These are phyloP conservation scores for Lentinus tigrinus DNA, from an alignment of 768 basidiomycete species.

Conservation along the genomic window DNA sequence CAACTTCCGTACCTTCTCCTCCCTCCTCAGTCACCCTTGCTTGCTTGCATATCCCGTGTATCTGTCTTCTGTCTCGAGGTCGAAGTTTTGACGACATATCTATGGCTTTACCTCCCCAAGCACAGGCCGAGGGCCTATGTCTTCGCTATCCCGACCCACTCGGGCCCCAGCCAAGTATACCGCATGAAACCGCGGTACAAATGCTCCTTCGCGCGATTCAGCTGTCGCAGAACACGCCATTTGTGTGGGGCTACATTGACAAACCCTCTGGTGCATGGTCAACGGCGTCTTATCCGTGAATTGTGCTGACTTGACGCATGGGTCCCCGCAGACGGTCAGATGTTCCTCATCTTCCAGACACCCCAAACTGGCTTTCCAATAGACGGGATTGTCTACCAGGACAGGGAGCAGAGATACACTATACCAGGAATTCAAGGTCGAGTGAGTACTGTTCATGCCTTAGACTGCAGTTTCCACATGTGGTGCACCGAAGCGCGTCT, in stretches of 20 bases:
- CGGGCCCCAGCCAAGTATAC: constrained; percentile 53
- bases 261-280: constrained; percentile 61
- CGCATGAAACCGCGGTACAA: constrained; percentile 53
- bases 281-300: neutral
- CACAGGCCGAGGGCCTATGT: constrained; percentile 60
- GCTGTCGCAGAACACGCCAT: constrained; percentile 59
- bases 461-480: neutral
- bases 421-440: constrained; percentile 50
- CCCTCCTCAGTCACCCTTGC: neutral
- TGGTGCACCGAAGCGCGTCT: too few relatives aligned
- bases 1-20: neutral
- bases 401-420: constrained; percentile 61
- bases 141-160: constrained; percentile 71
- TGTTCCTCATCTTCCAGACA: constrained; percentile 65
- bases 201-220: constrained; percentile 62
- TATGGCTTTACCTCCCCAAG: constrained; percentile 30
- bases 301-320: neutral
- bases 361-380: constrained; percentile 60
- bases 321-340: constrained; percentile 53
- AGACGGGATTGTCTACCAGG: constrained; percentile 78
- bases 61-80: too few relatives aligned
- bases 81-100: neutral
- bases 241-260: constrained; percentile 74
- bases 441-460: constrained; percentile 41
- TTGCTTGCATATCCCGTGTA: too few relatives aligned